Evolutionary conservation across 116 monocot species (phyloP), one percentile per base, ranked within the genome.

Genomic region (Zostera marina): DNA sequence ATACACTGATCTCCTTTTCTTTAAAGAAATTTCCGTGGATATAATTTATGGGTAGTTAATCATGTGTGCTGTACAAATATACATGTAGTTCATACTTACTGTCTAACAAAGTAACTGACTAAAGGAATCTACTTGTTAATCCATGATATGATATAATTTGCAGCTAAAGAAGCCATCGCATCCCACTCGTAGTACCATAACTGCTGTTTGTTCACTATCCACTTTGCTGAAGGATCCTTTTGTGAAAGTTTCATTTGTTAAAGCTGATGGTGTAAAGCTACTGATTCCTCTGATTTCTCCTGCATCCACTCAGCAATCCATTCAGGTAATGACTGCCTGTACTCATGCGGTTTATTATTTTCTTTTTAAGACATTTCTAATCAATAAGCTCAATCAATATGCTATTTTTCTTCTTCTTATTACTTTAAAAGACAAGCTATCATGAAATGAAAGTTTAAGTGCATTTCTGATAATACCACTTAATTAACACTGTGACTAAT

Each of bases 221-320:
- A 84, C 77, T 73, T 73, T 94, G 61, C 66, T 94, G 51, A 88
- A 64, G 72, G 82, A 94, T 56, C 57, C 72, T 8, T 58, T 41
- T 61, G 79, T 85, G 22, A 66, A 88, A 68, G 52, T 73, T 72
- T 71, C 69, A 25, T 94, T 94, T 87, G 88, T 94, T 25, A 78
- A 82, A 66, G 59, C 77, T 52, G 94, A 94, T 70, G 88, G 94
- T 7, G 75, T 94, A 39, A 88, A 94, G 66, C 63, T 85, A 59
- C 65, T 94, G 46, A 73, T 88, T 72, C 88, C 94, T 63, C 72
- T 84, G 67, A 94, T 94, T 58, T 67, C 84, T 65, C 88, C 88
- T 49, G 94, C 81, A 62, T 84, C 94, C 52, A 94, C 84, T 54
- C 94, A 94, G 63, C 94, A 94, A 54, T 88, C 94, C 52, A 94